These are phyloP conservation scores for Cytospora mali DNA, from an alignment of 2,329 filamentous ascomycete species.

Conservation along the genomic window DNA sequence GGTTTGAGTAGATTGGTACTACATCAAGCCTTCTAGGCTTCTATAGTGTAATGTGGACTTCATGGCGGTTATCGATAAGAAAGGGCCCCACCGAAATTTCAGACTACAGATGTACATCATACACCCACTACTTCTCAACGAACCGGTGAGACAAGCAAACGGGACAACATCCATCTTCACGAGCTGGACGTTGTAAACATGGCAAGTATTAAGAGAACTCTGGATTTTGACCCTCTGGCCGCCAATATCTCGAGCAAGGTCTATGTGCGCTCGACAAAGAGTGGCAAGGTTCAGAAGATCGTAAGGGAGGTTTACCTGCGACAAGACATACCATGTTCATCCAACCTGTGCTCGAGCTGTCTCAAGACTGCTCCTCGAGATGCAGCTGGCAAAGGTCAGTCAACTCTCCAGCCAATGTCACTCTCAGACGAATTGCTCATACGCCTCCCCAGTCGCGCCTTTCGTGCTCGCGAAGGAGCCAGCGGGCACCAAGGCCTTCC, in stretches of 20 bases:
- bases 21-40: not conserved
- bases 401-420: not conserved
- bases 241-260: constrained; percentile 91
- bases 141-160: constrained; percentile 6
- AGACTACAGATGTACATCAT: constrained; percentile 1
- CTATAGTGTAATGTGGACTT: not conserved
- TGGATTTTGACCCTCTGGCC: constrained; percentile 55
- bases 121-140: constrained; percentile 10
- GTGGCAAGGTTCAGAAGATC: constrained; percentile 98
- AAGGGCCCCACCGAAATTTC: constrained; percentile 17
- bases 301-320: constrained; percentile 94
- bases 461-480: constrained; percentile 90
- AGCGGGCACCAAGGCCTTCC: constrained; percentile 78
- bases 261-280: constrained; percentile 91
- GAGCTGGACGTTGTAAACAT: constrained; percentile 42
- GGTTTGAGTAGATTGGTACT: not conserved
- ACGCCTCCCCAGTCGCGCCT: constrained; percentile 61
- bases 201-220: constrained; percentile 66
- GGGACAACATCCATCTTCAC: constrained; percentile 11
- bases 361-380: constrained; percentile 74
- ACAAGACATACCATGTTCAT: constrained; percentile 97
- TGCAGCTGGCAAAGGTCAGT: constrained; percentile 73
- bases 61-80: constrained; percentile 14
- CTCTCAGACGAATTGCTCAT: constrained; percentile 27
- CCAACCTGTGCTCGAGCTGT: constrained; percentile 80